Evolutionary conservation across 768 basidiomycete genomes (phyloP), one percentile per base, ranked within the genome.

Genomic region (Boletus barrowsii): DNA sequence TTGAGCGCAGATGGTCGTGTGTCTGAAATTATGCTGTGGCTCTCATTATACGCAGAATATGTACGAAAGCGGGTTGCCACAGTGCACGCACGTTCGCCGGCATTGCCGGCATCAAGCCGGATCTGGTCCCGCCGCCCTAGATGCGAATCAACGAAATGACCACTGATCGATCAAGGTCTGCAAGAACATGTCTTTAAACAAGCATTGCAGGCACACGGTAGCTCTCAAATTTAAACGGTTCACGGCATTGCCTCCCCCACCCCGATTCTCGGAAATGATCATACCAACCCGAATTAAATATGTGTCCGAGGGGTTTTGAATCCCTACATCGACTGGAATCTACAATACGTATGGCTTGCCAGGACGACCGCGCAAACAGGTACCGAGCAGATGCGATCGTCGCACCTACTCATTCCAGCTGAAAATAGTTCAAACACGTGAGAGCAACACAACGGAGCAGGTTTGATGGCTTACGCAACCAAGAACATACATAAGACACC

Each of bases 401-500:
- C 52, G 48, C 57, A 59, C 73, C 74, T 81, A 90, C 73, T 90
- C 88, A 68, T 90, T 89, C 88, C 88, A 90, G 62, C 88, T 89
- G 68, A 54, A 56, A 58, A 61, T 55, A 56, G 55, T 50, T 53
- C 51, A 42, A 33, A 37, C 24, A 47, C 58, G 60, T 67, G 58
- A 66, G 61, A 65, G 30, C 52, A 50, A 47, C 46, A 52, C 49
- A 46, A 39, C 61, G 36, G 42, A 33, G 53, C 51, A 54, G 24
- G 18, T 56, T 20, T 50, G 47, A 65, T 47, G 60, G 82, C 89
- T 83, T 80, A 93, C 88, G 90, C 90, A 68, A 93, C 90, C 67
- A 89, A 69, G 70, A 92, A 87, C 93, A 96, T 96, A 77, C 92
- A 94, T 66, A 81, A 68, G 61, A 95, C 93, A 30, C 93, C 93